Base-by-base conservation (phyloP, 768 basidiomycete genomes). In the Russula griseocarnosa region DNA sequence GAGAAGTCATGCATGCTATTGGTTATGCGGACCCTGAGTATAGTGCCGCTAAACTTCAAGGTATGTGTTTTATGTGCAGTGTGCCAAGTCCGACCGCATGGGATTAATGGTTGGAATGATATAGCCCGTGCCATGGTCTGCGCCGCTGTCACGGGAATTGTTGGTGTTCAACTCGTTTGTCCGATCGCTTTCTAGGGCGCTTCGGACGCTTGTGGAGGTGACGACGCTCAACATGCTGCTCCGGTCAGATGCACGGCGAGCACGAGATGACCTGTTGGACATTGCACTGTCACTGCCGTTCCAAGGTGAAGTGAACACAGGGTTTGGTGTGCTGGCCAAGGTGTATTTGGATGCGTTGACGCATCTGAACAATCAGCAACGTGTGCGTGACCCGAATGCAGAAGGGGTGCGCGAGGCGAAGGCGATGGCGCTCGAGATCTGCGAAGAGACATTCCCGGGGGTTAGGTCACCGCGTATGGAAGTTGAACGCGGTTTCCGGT, bases 81-180 rank as follows among this genome's bases (percentile, higher is more conserved):
- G 53, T 49, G 64, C 46, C 32, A 57, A 56, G 53, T 51, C 42
- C 16, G 32, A 58, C 56, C 58, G 28, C 13, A 28, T 51, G 52
- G 32, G 44, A 57, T 47, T n/a, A n/a, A 30, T 6, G 40, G 56
- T 24, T 49, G 44, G 46, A 38, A 50, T 55, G 51, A 67, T 59
- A 46, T 72, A 97, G 94, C 65, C 92, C 40, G 89, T 88, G 74
- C 85, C 90, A 68, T 99, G 97, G 97, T 89, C 88, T 46, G 97
- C 96, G 30, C 97, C 97, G 47, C 79, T 99, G 55, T 98, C 96
- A 69, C 90, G 97, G 65, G 96, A 98, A 75, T 79, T 99, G 64
- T 81, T 99, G 55, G 94, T 97, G 65, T 99, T 98, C 83, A 99
- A 99, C 80, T 94, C 94, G 54, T 98, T 98, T 74, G 87, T 97